Evolutionary conservation across 2,329 filamentous ascomycete genomes (phyloP).

Genomic region (Microascus cirrosus): DNA sequence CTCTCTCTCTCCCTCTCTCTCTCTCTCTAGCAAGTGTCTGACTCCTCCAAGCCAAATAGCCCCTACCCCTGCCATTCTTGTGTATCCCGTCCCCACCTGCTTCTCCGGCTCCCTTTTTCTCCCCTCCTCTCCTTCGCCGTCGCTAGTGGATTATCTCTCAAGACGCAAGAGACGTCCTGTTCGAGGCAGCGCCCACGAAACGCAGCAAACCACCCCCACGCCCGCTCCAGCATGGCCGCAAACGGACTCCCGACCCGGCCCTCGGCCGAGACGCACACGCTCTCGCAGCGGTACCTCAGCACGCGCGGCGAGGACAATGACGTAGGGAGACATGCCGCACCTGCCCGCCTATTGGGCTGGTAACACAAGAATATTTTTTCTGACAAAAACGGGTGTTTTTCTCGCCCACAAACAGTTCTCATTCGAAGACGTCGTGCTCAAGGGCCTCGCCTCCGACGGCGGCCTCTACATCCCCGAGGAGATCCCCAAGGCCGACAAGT

Average conservation of each 20-base stretch:
- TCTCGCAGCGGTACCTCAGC: conserved; percentile 37
- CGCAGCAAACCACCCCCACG: background rate
- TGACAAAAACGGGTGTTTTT: background rate
- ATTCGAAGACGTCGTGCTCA: conserved; percentile 84
- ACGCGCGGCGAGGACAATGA: conserved; percentile 38
- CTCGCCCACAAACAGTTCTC: conserved; percentile 48
- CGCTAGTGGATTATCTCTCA: too few species aligned
- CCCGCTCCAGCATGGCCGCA: conserved; percentile 24
- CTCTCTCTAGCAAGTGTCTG: background rate
- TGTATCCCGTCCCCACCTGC: background rate
- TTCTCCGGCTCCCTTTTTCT: background rate
- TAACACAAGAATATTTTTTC: conserved; percentile 7
- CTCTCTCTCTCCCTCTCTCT: too few species aligned
- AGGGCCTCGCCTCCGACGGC: conserved; percentile 76
- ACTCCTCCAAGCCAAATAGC: background rate
- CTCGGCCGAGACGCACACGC: conserved; percentile 26
- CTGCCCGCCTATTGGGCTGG: background rate
- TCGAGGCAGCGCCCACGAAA: background rate
- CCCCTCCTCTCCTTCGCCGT: background rate
- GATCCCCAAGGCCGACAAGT: conserved; percentile 55
- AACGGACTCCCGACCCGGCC: conserved; percentile 18
- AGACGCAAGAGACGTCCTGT: background rate
- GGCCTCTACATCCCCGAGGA: conserved; percentile 83
- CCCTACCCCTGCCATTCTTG: background rate
- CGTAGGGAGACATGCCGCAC: conserved; percentile 18